Conservation (phyloP, 106 monocot species). For the Dendrobium officinale region DNA sequence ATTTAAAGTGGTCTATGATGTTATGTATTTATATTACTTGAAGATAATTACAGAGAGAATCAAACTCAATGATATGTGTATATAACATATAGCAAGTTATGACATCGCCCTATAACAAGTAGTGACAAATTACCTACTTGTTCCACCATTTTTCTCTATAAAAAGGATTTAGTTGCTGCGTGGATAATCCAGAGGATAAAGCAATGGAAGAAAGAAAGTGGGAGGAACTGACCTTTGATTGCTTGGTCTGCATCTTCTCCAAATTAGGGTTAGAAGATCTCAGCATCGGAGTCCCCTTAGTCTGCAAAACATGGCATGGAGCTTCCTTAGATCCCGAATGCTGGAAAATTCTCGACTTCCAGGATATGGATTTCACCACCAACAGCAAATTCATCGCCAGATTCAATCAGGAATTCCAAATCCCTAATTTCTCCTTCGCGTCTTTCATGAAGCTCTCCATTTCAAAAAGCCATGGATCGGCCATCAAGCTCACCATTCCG, state of each 20-base stretch:
- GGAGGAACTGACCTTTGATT: neutral
- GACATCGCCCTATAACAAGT: too few relatives aligned
- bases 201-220: neutral
- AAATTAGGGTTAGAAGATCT: constrained; percentile 6
- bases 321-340: constrained; percentile 5
- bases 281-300: neutral
- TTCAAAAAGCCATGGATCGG: neutral
- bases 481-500: constrained; percentile 13
- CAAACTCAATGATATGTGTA: too few relatives aligned
- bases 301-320: constrained; percentile 8
- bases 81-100: too few relatives aligned
- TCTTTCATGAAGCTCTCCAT: constrained; percentile 9
- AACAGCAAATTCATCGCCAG: neutral
- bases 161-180: too few relatives aligned
- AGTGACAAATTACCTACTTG: too few relatives aligned
- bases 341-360: constrained; percentile 13
- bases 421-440: neutral
- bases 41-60: too few relatives aligned
- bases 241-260: constrained; percentile 1
- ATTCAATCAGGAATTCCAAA: neutral
- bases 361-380: neutral
- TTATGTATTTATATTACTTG: too few relatives aligned
- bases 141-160: too few relatives aligned
- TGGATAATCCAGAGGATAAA: too few relatives aligned
- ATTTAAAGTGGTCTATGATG: too few relatives aligned